Evolutionary conservation across 140 eudicot species (phyloP).

Genomic region (Anethum foeniculum): DNA sequence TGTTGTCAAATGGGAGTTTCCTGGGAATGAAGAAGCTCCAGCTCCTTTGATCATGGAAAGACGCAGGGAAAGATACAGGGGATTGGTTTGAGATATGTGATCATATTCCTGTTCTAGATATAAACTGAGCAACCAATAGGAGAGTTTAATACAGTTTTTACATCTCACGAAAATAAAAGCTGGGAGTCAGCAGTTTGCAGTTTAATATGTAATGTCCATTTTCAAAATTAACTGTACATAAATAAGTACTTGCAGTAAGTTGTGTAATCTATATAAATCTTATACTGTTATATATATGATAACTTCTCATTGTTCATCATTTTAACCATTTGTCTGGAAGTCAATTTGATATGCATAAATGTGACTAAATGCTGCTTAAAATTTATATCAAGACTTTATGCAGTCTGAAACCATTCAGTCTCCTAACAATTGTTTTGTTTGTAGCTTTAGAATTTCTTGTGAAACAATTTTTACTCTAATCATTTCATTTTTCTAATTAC

Average conservation of each 20-base stretch:
- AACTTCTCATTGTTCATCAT: neutral
- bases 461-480: neutral
- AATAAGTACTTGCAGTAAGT: neutral
- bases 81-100: constrained; percentile 16
- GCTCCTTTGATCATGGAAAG: constrained; percentile 20
- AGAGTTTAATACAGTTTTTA: neutral
- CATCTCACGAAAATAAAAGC: neutral
- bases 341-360: neutral
- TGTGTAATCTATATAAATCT: neutral
- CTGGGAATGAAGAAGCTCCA: constrained; percentile 40
- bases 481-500: neutral
- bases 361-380: neutral
- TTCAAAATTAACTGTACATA: constrained; percentile 2
- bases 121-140: neutral
- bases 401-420: neutral
- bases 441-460: neutral
- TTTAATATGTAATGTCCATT: neutral
- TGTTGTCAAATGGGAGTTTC: constrained; percentile 73
- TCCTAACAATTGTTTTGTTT: neutral
- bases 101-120: neutral
- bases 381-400: neutral
- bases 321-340: neutral
- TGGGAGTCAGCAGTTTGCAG: neutral
- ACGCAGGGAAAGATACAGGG: constrained; percentile 18
- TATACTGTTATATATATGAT: neutral